Conservation (phyloP, 345 rosid genomes). For the Erysimum cheiranthoides region DNA sequence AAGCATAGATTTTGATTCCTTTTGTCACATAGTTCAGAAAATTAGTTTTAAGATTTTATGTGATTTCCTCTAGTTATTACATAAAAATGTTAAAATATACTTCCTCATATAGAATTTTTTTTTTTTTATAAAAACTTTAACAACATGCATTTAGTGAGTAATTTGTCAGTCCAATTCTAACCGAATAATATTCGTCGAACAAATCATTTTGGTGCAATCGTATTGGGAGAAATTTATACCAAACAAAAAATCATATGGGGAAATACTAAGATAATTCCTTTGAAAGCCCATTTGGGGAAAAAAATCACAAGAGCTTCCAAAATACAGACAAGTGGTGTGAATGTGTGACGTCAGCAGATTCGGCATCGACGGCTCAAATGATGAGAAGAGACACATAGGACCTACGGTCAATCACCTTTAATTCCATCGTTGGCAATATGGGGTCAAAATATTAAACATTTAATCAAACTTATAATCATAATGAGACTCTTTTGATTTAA, state of each 20-base stretch:
- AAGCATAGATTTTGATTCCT: too few species aligned
- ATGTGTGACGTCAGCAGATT: slow-evolving; percentile 44
- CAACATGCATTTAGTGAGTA: too few species aligned
- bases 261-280: slow-evolving; percentile 8
- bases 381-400: slow-evolving; percentile 39
- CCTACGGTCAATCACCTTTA: slow-evolving; percentile 42
- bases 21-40: too few species aligned
- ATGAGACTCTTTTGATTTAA: neutral
- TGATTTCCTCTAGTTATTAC: too few species aligned
- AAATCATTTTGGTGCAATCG: neutral
- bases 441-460: slow-evolving; percentile 38
- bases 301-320: slow-evolving; percentile 34
- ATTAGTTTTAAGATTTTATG: too few species aligned
- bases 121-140: too few species aligned
- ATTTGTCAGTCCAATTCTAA: too few species aligned
- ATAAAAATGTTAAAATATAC: too few species aligned
- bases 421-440: slow-evolving; percentile 31
- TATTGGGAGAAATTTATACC: neutral
- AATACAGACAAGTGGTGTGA: slow-evolving; percentile 39
- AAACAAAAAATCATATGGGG: slow-evolving; percentile 10
- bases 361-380: slow-evolving; percentile 48
- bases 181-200: neutral
- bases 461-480: slow-evolving; percentile 46
- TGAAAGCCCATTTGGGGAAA: slow-evolving; percentile 41
- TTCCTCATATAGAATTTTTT: too few species aligned